Evolutionary conservation across 495 filamentous ascomycete species (phyloP).

Genomic region (Hamigera avellanea): DNA sequence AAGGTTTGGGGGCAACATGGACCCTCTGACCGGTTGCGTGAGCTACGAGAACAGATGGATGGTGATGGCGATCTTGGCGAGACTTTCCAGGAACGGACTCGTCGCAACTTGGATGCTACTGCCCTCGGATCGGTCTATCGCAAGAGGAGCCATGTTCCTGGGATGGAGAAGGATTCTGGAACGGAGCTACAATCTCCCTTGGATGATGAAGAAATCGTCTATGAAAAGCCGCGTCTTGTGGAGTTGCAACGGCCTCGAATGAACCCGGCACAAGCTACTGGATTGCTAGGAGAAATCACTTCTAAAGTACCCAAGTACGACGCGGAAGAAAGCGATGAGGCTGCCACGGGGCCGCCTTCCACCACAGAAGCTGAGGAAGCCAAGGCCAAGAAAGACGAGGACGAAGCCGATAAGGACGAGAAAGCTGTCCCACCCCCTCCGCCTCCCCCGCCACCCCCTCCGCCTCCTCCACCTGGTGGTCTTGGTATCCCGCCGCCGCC

Average conservation of each 20-base stretch:
- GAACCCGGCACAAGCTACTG: slow-evolving; percentile 59
- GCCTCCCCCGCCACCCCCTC: slow-evolving; percentile 22
- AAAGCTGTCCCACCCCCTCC: slow-evolving; percentile 16
- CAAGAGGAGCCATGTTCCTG: slow-evolving; percentile 44
- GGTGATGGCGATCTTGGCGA: slow-evolving; percentile 38
- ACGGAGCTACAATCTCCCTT: slow-evolving; percentile 20
- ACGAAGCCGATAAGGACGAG: slow-evolving; percentile 5
- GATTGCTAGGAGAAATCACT: slow-evolving; percentile 70
- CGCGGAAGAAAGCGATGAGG: slow-evolving; percentile 56
- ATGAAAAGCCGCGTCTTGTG: slow-evolving; percentile 55
- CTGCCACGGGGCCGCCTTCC: slow-evolving; percentile 45
- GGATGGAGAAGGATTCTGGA: slow-evolving; percentile 29
- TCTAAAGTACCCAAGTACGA: slow-evolving; percentile 65
- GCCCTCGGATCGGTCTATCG: slow-evolving; percentile 56
- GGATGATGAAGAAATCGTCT: slow-evolving; percentile 39
- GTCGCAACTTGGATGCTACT: slow-evolving; percentile 37
- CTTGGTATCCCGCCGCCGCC: slow-evolving; percentile 22
- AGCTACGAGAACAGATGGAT: slow-evolving; percentile 92
- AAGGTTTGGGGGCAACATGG: slow-evolving; percentile 82
- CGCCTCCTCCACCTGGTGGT: slow-evolving; percentile 35
- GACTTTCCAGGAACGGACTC: slow-evolving; percentile 40
- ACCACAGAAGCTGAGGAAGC: slow-evolving; percentile 54
- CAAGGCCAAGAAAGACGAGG: slow-evolving; percentile 16
- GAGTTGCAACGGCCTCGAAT: slow-evolving; percentile 63
- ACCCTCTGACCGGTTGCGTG: slow-evolving; percentile 83